Base-by-base conservation (phyloP, 1,284 basidiomycete genomes). In the Heterobasidion occidentale region DNA sequence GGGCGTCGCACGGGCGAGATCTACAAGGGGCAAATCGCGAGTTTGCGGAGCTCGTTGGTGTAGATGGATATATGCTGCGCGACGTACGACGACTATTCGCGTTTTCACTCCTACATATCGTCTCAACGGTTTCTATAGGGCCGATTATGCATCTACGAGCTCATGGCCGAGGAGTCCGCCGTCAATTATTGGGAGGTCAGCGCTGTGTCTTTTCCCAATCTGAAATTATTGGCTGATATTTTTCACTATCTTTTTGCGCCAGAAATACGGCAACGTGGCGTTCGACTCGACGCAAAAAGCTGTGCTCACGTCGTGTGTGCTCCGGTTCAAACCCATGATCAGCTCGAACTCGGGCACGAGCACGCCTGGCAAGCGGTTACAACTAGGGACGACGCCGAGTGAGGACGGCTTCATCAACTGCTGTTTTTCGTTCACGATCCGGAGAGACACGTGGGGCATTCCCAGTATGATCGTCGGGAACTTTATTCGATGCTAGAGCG, bases 1-100 rank as follows among this genome's bases (percentile, higher is more conserved):
- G 99, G 96, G 97, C 79, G 95, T 35, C 77, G 96, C 51, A 98
- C 96, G 1, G 97, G 97, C 33, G 95, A 99, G 73, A 98, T 99
- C 59, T 98, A 98, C 78, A 98, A 95, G 73, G 96, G 86, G n/a
- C n/a, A 45, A 99, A 99, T 68, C 84, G 92, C 59, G 94, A 98
- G 72, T 96, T 96, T 70, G 87, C 91, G 3, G 90, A 93, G 64
- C 74, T 96, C 2, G 87, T 94, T 15, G 90, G 92, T 2, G 79
- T 93, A 1, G 88, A 92, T 59, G 89, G 90, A 35, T 83, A 84
- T 60, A 84, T 86, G 80, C 79, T 92, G 67, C 81, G 90, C 15
- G 90, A 93, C 59, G 90, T 86, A 62, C 65, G 81, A 73, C 14
- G 20, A 19, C 35, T 11, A 42, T 12, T 42, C 54, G 8, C 12